These are phyloP conservation scores for Testicularia cyperi DNA, from an alignment of 1,284 basidiomycete species.

Conservation along the genomic window DNA sequence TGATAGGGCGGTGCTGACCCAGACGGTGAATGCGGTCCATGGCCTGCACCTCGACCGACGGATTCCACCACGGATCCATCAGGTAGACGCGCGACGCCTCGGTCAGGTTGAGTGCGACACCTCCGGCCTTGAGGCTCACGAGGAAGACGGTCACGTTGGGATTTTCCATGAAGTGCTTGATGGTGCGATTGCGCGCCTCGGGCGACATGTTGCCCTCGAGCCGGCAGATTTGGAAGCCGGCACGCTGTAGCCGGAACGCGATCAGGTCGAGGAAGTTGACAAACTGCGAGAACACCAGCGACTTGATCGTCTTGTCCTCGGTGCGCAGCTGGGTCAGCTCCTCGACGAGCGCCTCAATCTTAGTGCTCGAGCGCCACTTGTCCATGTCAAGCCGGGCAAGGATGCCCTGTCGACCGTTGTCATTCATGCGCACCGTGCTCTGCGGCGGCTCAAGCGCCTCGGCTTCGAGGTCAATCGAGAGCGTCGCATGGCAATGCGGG, in stretches of 20 bases:
- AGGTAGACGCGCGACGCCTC: constrained; percentile 59
- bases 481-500: constrained; percentile 87
- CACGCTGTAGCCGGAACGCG: constrained; percentile 85
- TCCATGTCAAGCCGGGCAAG: constrained; percentile 84
- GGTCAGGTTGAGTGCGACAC: constrained; percentile 69
- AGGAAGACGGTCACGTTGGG: constrained; percentile 94
- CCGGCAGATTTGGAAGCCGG: constrained; percentile 84
- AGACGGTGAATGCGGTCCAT: constrained; percentile 89
- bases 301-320: constrained; percentile 90
- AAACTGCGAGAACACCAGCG: constrained; percentile 92
- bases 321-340: constrained; percentile 80
- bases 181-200: constrained; percentile 89
- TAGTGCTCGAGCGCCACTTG: constrained; percentile 89
- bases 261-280: constrained; percentile 79
- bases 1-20: constrained; percentile 86
- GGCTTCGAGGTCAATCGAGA: constrained; percentile 93
- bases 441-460: constrained; percentile 82
- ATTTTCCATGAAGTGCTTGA: constrained; percentile 92
- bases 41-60: constrained; percentile 66
- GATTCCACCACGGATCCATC: constrained; percentile 61
- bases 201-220: constrained; percentile 96
- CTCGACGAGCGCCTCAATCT: constrained; percentile 95
- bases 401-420: constrained; percentile 79
- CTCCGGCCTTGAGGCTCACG: constrained; percentile 89
- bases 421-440: constrained; percentile 55